Evolutionary conservation across 768 basidiomycete species (phyloP), one percentile per base, ranked within the genome.

Genomic region (Termitomyces sp.): DNA sequence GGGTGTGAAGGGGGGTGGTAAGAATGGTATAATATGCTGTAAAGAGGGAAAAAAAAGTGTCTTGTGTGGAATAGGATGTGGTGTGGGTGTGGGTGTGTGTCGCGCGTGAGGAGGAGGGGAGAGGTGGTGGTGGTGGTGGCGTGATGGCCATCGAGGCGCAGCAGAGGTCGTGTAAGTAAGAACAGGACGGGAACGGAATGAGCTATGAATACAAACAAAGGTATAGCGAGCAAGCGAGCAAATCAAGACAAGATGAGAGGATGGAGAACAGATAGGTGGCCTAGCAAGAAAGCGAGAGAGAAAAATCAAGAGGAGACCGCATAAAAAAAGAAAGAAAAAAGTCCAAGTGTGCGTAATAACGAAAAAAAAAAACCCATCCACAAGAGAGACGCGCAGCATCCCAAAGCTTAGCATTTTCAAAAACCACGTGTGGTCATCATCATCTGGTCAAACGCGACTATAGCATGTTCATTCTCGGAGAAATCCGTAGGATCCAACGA

Each of bases 371-470:
- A n/a, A n/a, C n/a, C n/a, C n/a, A n/a, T n/a, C n/a, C n/a, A n/a
- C n/a, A 57, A 58, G 60, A 60, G 43, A 59, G 65, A 28, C 28
- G 28, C 4, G 7, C 28, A 28, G 3, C 28, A 28, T 7, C 28
- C 8, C 2, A 7, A 32, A 32, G 59, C 53, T 2, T 45, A 43
- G 50, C 32, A 3, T 51, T 56, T 61, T 61, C 51, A 64, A 54
- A 67, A 63, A 28, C 59, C 57, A 37, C 58, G 58, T 12, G 72
- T 70, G 42, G 71, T n/a, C n/a, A n/a, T 64, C 70, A 78, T 72
- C 70, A 76, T 70, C 58, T 77, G 74, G 60, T 76, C 75, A 61
- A 76, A 77, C 52, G 64, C 68, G 45, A 74, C 53, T 37, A 72
- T 57, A 41, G 64, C n/a, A n/a, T n/a, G n/a, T n/a, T n/a, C 65